A percentile compares a stretch with the other conserved stretches of the same genome.
These are phyloP conservation scores for Sugiyamaella japonica DNA, from an alignment of 1,139 yeast genomes.

Conservation along the genomic window DNA sequence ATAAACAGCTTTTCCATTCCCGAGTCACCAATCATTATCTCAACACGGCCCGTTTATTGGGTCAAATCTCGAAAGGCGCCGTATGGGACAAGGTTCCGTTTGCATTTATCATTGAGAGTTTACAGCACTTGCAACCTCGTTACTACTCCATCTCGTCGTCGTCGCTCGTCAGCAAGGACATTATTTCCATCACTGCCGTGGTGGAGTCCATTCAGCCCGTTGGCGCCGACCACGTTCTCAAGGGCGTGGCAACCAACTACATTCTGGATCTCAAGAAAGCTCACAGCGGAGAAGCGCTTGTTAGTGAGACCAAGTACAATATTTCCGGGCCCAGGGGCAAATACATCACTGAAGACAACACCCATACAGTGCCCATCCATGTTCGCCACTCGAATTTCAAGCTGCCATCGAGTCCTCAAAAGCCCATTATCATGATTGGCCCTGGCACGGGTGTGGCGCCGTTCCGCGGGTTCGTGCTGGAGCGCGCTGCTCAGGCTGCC, in stretches of 20 bases:
- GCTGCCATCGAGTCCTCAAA: constrained; percentile 80
- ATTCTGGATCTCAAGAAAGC: constrained; percentile 67
- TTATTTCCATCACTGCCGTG: constrained; percentile 77
- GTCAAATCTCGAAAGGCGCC: constrained; percentile 57
- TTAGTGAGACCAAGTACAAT: constrained; percentile 51
- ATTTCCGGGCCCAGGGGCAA: constrained; percentile 77
- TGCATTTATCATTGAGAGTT: constrained; percentile 75
- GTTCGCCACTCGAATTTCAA: constrained; percentile 94
- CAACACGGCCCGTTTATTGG: constrained; percentile 77
- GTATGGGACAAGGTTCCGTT: constrained; percentile 81
- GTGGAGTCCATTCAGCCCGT: constrained; percentile 67
- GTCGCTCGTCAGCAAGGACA: constrained; percentile 70
- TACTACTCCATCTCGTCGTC: constrained; percentile 96
- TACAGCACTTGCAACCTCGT: constrained; percentile 87
- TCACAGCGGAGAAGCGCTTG: constrained; percentile 47
- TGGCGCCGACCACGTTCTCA: constrained; percentile 50
- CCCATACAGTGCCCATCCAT: constrained; percentile 71
- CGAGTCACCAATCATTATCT: constrained; percentile 60
- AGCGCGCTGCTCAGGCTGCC: constrained; percentile 60
- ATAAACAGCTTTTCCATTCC: constrained; percentile 66
- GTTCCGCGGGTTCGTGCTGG: constrained; percentile 89
- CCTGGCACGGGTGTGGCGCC: constrained; percentile 99
- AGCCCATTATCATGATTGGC: constrained; percentile 90
- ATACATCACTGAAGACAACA: constrained; percentile 41
- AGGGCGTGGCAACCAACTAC: constrained; percentile 92